phyloP scores from a whole-genome alignment of 768 basidiomycete species.

The Cubamyces sp. region DNA sequence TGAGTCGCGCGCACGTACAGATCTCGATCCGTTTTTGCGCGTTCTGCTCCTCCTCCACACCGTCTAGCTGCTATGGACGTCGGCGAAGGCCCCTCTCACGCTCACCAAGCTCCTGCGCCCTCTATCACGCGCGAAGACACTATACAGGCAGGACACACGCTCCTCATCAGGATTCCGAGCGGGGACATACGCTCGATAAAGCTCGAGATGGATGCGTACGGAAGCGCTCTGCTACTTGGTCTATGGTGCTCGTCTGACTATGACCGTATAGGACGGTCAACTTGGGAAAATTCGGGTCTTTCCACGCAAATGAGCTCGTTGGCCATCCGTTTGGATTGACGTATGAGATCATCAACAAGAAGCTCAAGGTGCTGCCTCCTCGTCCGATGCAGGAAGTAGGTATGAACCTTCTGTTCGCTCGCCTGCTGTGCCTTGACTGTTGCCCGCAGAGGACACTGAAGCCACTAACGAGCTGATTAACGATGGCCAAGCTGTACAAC shows the following conservation, averaged over 20 bases:
- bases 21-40: conserved; percentile 20
- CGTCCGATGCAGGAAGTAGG: conserved; percentile 79
- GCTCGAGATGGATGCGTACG: conserved; percentile 73
- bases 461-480: conserved; percentile 97
- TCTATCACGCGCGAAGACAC: conserved; percentile 28
- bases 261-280: conserved; percentile 56
- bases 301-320: conserved; percentile 76
- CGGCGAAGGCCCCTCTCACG: conserved; percentile 30
- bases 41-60: conserved; percentile 16
- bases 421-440: conserved; percentile 5
- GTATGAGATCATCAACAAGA: conserved; percentile 82
- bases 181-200: conserved; percentile 78
- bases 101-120: background rate
- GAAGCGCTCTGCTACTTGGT: conserved; percentile 11
- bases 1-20: background rate
- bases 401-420: conserved; percentile 40
- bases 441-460: conserved; percentile 82
- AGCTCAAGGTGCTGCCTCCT: conserved; percentile 63
- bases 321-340: conserved; percentile 86
- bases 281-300: conserved; percentile 86
- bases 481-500: conserved; percentile 83
- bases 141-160: conserved; percentile 74
- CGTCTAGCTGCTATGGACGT: conserved; percentile 26
- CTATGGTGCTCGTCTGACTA: conserved; percentile 17
- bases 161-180: conserved; percentile 79